These are phyloP conservation scores for Zychaea mexicana DNA, from an alignment of 371 early-diverging fungal species.

Conservation along the genomic window DNA sequence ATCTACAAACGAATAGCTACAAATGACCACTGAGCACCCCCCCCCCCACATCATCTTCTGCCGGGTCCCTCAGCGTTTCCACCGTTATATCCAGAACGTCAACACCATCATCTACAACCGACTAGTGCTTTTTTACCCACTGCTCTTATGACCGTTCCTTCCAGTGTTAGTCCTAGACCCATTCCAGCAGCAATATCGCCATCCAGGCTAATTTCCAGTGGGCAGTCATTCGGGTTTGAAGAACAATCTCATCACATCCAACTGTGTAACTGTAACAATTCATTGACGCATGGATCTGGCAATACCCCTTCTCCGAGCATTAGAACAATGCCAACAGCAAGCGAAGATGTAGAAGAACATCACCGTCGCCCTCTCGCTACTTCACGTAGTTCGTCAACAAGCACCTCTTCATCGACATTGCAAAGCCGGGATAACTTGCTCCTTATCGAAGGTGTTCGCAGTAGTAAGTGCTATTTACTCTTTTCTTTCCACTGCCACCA, in stretches of 20 bases:
- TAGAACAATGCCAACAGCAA: no score
- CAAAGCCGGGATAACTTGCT: neutral
- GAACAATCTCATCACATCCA: neutral
- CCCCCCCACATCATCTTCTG: no score
- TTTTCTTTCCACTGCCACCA: no score
- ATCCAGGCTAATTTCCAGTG: neutral
- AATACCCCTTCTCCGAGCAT: no score
- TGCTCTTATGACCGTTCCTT: neutral
- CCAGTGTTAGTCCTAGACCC: neutral
- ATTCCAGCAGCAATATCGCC: neutral
- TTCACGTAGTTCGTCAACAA: neutral
- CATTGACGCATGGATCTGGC: neutral
- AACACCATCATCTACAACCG: no score
- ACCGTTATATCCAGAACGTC: no score
- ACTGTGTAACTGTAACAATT: neutral
- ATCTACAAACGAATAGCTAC: neutral
- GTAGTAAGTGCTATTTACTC: constrained; percentile 6
- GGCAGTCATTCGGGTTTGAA: neutral
- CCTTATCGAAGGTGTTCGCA: neutral
- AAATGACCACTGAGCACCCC: no score
- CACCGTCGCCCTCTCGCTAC: no score
- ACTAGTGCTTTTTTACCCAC: no score
- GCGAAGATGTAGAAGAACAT: no score
- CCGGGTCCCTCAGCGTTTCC: no score
- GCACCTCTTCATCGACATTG: neutral